A percentile compares a stretch with the other conserved stretches of the same genome.
phyloP scores from a whole-genome alignment of 1,284 basidiomycete species.

The Irpex sp. region DNA sequence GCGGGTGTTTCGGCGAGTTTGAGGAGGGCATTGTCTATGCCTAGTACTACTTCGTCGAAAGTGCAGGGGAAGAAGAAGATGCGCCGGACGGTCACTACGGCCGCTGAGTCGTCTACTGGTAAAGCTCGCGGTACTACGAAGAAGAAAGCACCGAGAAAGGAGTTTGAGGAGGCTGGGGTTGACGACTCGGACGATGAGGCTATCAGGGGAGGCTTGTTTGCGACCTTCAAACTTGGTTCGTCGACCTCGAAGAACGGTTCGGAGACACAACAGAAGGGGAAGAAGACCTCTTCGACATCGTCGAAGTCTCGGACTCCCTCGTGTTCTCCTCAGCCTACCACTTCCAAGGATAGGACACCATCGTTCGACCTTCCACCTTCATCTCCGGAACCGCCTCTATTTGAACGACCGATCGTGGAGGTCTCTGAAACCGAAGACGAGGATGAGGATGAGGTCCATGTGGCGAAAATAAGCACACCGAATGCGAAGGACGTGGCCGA shows the following conservation, averaged over 20 bases:
- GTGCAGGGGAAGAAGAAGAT: constrained; percentile 30
- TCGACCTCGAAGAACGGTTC: not conserved
- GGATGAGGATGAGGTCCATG: not conserved
- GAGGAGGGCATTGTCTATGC: constrained; percentile 48
- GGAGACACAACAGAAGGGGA: not conserved
- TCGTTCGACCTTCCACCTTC: not conserved
- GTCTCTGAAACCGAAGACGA: not conserved
- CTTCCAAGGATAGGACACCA: not conserved
- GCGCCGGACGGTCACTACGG: constrained; percentile 33
- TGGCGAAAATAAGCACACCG: not conserved
- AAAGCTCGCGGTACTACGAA: constrained; percentile 26
- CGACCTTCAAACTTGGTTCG: not conserved
- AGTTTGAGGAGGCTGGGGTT: constrained; percentile 34
- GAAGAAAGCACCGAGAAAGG: constrained; percentile 26
- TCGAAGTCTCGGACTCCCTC: not conserved
- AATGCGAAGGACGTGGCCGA: constrained; percentile 20
- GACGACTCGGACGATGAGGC: constrained; percentile 58
- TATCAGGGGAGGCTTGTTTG: constrained; percentile 18
- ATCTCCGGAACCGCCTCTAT: not conserved
- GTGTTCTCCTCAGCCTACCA: not conserved
- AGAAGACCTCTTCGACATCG: not conserved
- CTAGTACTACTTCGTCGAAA: constrained; percentile 18
- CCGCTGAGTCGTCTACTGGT: constrained; percentile 22
- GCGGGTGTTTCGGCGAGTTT: constrained; percentile 36
- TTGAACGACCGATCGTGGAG: not conserved